Percentiles rank a stretch among this genome's conserved stretches.
Conservation (phyloP, 1,284 basidiomycete genomes). For the Trichosporon sp. region DNA sequence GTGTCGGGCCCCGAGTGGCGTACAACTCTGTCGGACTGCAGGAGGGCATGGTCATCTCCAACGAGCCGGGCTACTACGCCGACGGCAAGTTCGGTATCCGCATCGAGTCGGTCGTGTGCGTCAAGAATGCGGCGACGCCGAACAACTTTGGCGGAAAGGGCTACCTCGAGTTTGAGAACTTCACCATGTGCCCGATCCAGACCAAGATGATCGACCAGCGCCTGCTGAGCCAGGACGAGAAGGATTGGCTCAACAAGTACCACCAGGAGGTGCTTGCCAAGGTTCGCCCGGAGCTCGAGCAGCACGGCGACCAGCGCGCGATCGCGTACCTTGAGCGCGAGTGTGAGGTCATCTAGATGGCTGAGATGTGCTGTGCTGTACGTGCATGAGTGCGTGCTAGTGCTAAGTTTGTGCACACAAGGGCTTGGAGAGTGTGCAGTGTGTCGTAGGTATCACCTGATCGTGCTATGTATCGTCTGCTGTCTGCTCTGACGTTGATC, state of each 20-base stretch:
- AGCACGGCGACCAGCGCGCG: slow-evolving; percentile 59
- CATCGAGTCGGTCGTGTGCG: slow-evolving; percentile 81
- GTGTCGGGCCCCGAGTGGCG: slow-evolving; percentile 69
- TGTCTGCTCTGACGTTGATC: not conserved
- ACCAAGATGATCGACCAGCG: slow-evolving; percentile 67
- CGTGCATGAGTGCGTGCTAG: too few species aligned
- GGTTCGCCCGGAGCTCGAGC: slow-evolving; percentile 63
- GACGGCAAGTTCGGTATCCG: slow-evolving; percentile 90
- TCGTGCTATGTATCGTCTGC: not conserved
- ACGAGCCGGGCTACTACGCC: slow-evolving; percentile 90
- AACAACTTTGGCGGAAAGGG: slow-evolving; percentile 81
- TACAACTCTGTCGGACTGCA: slow-evolving; percentile 61
- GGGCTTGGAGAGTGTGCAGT: not conserved
- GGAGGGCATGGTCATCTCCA: slow-evolving; percentile 81
- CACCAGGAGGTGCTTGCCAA: slow-evolving; percentile 73
- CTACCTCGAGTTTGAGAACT: slow-evolving; percentile 73
- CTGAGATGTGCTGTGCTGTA: not conserved
- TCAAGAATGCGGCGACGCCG: slow-evolving; percentile 63
- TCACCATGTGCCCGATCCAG: slow-evolving; percentile 89
- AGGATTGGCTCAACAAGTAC: slow-evolving; percentile 77
- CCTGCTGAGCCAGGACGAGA: slow-evolving; percentile 64
- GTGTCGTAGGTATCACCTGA: not conserved
- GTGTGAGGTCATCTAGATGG: slow-evolving; percentile 24
- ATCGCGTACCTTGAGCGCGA: slow-evolving; percentile 72
- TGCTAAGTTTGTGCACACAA: too few species aligned